Evolutionary conservation across 192 early-diverging fungal genomes (phyloP).

Genomic region (Geranomyces michiganensis): DNA sequence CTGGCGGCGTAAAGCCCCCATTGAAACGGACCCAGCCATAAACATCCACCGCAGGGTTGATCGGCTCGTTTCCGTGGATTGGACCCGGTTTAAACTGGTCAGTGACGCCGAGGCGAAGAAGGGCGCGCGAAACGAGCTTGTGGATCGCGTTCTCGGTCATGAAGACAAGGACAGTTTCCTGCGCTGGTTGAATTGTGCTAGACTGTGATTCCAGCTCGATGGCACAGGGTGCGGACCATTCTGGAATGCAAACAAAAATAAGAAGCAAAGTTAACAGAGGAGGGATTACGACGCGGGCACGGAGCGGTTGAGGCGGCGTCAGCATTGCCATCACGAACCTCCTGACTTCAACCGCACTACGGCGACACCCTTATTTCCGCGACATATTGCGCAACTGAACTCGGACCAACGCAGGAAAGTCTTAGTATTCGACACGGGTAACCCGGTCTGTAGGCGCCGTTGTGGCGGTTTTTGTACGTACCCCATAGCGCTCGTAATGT

Average conservation of each 20-base stretch:
- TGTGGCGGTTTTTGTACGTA: not conserved
- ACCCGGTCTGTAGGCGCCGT: not conserved
- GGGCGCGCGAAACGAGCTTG: slow-evolving; percentile 45
- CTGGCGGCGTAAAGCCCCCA: slow-evolving; percentile 50
- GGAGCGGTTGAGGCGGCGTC: too few species aligned
- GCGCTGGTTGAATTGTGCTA: slow-evolving; percentile 42
- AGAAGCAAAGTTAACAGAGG: not conserved
- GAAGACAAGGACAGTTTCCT: slow-evolving; percentile 57
- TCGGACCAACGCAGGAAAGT: not conserved
- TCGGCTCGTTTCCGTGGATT: slow-evolving; percentile 24
- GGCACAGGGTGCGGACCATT: slow-evolving; percentile 63
- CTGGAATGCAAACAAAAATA: slow-evolving; percentile 28
- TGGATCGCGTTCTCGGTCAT: slow-evolving; percentile 52
- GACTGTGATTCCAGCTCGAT: slow-evolving; percentile 51
- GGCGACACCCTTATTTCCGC: slow-evolving; percentile 51
- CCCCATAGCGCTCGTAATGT: slow-evolving; percentile 47
- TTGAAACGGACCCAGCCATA: slow-evolving; percentile 57
- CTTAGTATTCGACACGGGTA: not conserved
- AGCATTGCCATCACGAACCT: slow-evolving; percentile 35
- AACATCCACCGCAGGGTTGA: slow-evolving; percentile 45
- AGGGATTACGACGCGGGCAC: not conserved
- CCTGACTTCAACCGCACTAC: slow-evolving; percentile 54
- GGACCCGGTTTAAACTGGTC: slow-evolving; percentile 54
- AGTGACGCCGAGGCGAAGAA: slow-evolving; percentile 46
- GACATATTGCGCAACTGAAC: slow-evolving; percentile 39